Evolutionary conservation across 176 grass and related monocot genomes (phyloP), one percentile per base, ranked within the genome.

Genomic region (Zoysia pacifica): DNA sequence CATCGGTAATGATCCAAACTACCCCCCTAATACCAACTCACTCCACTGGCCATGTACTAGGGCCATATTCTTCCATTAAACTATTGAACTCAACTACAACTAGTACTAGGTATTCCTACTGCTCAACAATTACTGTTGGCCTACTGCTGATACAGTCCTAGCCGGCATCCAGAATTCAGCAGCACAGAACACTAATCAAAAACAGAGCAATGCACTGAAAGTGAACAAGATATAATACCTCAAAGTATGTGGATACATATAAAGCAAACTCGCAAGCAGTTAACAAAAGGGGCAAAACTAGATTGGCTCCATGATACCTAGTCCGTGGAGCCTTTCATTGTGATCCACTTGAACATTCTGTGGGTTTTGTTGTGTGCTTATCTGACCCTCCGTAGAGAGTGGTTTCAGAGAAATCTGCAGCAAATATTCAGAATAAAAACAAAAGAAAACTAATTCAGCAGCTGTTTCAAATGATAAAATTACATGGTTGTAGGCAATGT

Each of bases 391-490:
- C 91, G 91, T 88, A n/a, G 91, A 97, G n/a, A 94, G 82, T 82
- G 91, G 88, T 83, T 91, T 94, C 19, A 91, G 49, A 91, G 94
- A 97, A 88, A 94, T 91, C 82, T 65, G 90, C 70, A 81, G 88
- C 71, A 94, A 67, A 91, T 97, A 97, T 90, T 94, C 91, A 83
- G 85, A 67, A 91, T 94, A 79, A 51, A 15, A 74, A n/a, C 73
- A 81, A 74, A 74, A 82, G 4, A 66, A 54, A 67, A 85, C 15
- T 45, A 5, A 9, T 75, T 43, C 84, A 69, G 53, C 2, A 59
- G 20, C 20, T 5, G n/a, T 50, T 56, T 80, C 48, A 39, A 82
- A n/a, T 14, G 7, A 50, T 47, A 73, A 51, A 49, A 6, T 49
- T 11, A 11, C 7, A 48, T 6, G 51, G 9, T 10, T 15, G 52